These are phyloP conservation scores for Edhazardia aedis DNA, from an alignment of 371 early-diverging fungal genomes.

Conservation along the genomic window DNA sequence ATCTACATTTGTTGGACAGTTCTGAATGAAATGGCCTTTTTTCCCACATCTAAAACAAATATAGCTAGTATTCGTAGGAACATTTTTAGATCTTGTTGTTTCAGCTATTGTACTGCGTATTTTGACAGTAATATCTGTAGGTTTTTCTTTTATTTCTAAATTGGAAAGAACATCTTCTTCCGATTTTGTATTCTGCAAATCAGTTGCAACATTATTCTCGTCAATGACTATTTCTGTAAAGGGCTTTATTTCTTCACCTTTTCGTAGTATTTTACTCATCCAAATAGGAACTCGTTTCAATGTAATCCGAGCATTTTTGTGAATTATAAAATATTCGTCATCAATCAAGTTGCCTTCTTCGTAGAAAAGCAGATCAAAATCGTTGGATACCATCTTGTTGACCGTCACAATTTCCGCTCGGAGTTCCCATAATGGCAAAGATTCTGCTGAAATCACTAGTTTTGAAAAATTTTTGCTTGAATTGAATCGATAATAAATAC, in stretches of 20 bases:
- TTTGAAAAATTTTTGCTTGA: conserved; percentile 35
- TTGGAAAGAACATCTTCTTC: conserved; percentile 8
- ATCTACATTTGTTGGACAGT: conserved; percentile 47
- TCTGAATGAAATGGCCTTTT: conserved; percentile 48
- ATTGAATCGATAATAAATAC: conserved; percentile 40
- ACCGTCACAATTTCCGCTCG: conserved; percentile 42
- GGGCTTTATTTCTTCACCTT: conserved; percentile 1
- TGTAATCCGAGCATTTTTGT: conserved; percentile 37
- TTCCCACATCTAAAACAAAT: conserved; percentile 46
- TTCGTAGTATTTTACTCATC: conserved; percentile 28
- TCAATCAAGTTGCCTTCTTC: conserved; percentile 33
- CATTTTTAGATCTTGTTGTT: conserved; percentile 2
- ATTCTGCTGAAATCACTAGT: conserved; percentile 34
- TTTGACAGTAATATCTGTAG: no score
- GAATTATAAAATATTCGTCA: conserved; percentile 39
- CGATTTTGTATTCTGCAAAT: conserved; percentile 20
- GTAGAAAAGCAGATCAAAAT: conserved; percentile 46
- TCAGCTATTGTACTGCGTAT: conserved; percentile 3
- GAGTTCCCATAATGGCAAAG: conserved; percentile 45
- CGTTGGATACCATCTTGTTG: conserved; percentile 37
- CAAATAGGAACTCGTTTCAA: conserved; percentile 43
- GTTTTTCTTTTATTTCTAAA: not conserved
- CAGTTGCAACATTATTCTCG: not conserved
- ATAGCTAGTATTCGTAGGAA: conserved; percentile 40
- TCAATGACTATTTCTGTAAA: not conserved